These are phyloP conservation scores for Claviceps spartinae DNA, from an alignment of 2,329 filamentous ascomycete species.

Conservation along the genomic window DNA sequence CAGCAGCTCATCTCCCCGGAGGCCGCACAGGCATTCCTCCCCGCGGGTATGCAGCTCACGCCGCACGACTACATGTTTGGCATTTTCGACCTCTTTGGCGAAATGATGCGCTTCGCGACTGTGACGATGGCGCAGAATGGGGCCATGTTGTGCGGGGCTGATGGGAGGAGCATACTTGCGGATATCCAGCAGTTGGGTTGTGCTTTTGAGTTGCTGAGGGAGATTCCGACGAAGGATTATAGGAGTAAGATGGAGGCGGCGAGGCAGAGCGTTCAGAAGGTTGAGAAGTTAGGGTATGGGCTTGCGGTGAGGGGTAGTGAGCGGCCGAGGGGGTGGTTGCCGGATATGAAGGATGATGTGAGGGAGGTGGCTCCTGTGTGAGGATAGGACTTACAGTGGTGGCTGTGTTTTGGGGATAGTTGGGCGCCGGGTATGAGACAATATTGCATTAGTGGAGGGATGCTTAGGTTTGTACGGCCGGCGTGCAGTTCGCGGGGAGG, in stretches of 20 bases:
- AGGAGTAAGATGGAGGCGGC: constrained; percentile 76
- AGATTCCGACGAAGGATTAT: constrained; percentile 41
- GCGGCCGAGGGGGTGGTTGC: constrained; percentile 82
- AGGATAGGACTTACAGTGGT: neutral
- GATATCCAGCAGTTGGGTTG: constrained; percentile 71
- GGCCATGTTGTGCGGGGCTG: constrained; percentile 25
- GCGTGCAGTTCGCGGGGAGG: no score
- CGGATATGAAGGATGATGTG: constrained; percentile 45
- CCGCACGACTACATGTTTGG: constrained; percentile 81
- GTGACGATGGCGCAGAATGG: constrained; percentile 70
- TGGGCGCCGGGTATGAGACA: no score
- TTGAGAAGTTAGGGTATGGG: constrained; percentile 81
- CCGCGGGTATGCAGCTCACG: constrained; percentile 48
- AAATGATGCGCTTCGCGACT: constrained; percentile 94
- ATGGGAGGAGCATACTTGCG: constrained; percentile 49
- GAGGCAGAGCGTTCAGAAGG: constrained; percentile 81
- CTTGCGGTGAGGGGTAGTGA: constrained; percentile 78
- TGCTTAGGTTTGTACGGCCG: no score
- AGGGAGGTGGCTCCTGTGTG: constrained; percentile 16
- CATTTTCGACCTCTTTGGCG: constrained; percentile 85
- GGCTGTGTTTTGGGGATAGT: neutral
- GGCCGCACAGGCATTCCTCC: constrained; percentile 39
- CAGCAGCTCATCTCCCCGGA: constrained; percentile 60
- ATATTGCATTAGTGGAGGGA: no score
- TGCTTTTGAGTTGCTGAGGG: constrained; percentile 61